Evolutionary conservation across 441 rosid genomes (phyloP), one percentile per base, ranked within the genome.

Genomic region (Metrosideros polymorpha): DNA sequence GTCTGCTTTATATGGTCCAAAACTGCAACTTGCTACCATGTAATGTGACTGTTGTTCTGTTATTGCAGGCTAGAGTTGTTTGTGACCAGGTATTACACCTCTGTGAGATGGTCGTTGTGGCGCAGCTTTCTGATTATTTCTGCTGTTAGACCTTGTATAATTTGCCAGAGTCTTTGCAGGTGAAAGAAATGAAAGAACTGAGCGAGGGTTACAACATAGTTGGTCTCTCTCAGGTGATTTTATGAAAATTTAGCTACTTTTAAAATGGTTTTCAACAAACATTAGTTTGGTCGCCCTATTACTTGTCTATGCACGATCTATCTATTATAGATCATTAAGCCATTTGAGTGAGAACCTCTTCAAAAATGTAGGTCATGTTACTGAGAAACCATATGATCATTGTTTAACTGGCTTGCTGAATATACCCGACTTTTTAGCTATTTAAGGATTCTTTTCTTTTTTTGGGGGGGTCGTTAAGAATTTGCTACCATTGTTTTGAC

Each of bases 221-320:
- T 91, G 98, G 98, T 56, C 95, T 94, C 86, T 95, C 97, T 83
- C 98, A 94, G 96, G 98, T 95, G 84, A 89, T 79, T 86, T 71
- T 25, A 35, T 71, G n/a, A 39, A 35, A 71, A 71, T 22, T 71
- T 71, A 39, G 47, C 79, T 71, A 71, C 43, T 63, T 63, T 32
- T 63, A 18, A 32, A 30, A 18, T 39, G 79, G 79, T 39, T 71
- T 39, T 71, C n/a, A 39, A 12, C 47, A 19, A 22, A 35, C 47
- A 39, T 71, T 71, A 39, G 15, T 71, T 10, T 35, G 47, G n/a
- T 22, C 43, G 22, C 39, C 47, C 22, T 8, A 35, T 39, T 71
- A 22, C 57, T 54, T 24, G 57, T 54, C 57, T 25, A 12, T 54
- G 57, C 27, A 24, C 2, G n/a, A 54, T 54, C 57, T 54, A 25